These are phyloP conservation scores for Antarctomyces pellizariae DNA, from an alignment of 495 filamentous ascomycete species.

Conservation along the genomic window DNA sequence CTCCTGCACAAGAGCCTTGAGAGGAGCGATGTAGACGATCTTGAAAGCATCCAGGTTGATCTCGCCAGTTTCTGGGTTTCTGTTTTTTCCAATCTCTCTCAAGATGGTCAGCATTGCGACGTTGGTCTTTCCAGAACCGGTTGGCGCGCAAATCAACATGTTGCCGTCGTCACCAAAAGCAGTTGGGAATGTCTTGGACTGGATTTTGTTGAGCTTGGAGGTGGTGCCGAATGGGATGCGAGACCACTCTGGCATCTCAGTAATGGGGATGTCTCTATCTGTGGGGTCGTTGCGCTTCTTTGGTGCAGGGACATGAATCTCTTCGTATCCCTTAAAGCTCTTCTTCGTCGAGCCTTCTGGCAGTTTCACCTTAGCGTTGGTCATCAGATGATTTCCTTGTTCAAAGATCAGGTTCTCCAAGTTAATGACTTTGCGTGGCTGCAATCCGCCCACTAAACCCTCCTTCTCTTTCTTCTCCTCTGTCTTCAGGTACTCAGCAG, in stretches of 20 bases:
- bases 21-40: constrained; percentile 79
- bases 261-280: constrained; percentile 58
- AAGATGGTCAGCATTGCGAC: constrained; percentile 95
- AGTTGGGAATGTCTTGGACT: constrained; percentile 73
- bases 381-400: constrained; percentile 96
- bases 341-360: constrained; percentile 87
- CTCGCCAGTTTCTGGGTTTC: constrained; percentile 64
- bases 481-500: constrained; percentile 27
- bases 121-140: constrained; percentile 95
- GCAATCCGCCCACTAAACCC: constrained; percentile 59
- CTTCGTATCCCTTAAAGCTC: constrained; percentile 92
- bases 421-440: constrained; percentile 72
- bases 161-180: constrained; percentile 93
- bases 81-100: constrained; percentile 88
- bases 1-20: constrained; percentile 91
- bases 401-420: constrained; percentile 92
- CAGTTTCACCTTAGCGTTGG: constrained; percentile 84
- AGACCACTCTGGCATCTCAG: constrained; percentile 84
- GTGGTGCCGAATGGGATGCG: constrained; percentile 56
- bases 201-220: constrained; percentile 74
- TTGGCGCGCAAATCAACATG: constrained; percentile 92
- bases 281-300: constrained; percentile 60
- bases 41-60: constrained; percentile 94
- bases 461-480: constrained; percentile 24
- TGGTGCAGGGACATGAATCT: constrained; percentile 86